These are phyloP conservation scores for Spinellus fusiger DNA, from an alignment of 192 early-diverging fungal species.

Conservation along the genomic window DNA sequence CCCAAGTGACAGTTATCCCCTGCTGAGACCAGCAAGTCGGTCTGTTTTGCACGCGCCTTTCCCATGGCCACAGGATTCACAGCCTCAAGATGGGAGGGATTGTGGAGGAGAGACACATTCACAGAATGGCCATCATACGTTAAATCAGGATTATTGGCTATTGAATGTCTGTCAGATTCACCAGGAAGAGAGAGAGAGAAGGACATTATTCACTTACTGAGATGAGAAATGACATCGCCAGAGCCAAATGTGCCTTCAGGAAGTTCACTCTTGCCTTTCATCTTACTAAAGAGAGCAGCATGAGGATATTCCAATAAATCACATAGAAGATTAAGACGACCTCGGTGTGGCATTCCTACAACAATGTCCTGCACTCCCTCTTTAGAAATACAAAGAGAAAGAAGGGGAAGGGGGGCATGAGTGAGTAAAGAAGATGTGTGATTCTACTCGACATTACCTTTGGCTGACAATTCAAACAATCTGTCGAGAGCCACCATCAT, in stretches of 20 bases:
- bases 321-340: constrained; percentile 87
- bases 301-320: constrained; percentile 82
- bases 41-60: constrained; percentile 92
- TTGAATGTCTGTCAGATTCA: neutral
- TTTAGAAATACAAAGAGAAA: constrained; percentile 11
- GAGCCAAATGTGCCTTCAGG: constrained; percentile 70
- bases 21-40: constrained; percentile 60
- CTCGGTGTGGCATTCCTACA: constrained; percentile 95
- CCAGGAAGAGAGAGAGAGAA: neutral
- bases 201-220: constrained; percentile 33
- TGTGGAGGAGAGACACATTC: constrained; percentile 88
- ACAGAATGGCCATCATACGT: constrained; percentile 60
- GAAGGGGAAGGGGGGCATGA: neutral
- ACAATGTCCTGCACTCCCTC: constrained; percentile 80
- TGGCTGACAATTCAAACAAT: constrained; percentile 69
- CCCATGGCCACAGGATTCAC: constrained; percentile 95
- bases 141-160: constrained; percentile 72
- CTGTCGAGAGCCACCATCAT: constrained; percentile 90
- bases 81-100: constrained; percentile 96
- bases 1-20: constrained; percentile 76
- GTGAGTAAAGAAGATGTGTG: too few species aligned
- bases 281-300: constrained; percentile 84
- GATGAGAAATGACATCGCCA: constrained; percentile 90
- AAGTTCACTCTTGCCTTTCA: constrained; percentile 90
- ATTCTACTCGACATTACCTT: too few species aligned